A percentile compares a stretch with the other conserved stretches of the same genome.
Evolutionary conservation across 176 grass and related monocot species (phyloP).

Genomic region (Aegilops longissima): DNA sequence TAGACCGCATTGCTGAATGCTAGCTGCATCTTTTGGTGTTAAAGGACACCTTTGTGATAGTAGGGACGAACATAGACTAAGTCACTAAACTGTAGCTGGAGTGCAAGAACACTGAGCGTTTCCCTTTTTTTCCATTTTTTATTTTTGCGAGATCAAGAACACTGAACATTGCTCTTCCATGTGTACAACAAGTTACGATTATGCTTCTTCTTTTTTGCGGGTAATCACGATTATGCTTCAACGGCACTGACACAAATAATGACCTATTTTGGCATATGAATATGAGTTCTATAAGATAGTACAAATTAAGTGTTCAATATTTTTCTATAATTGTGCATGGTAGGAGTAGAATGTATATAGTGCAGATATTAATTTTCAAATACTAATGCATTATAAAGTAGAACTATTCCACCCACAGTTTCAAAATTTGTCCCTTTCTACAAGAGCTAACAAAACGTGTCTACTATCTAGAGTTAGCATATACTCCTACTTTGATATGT

Average conservation of each 20-base stretch:
- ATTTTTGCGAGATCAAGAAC: background rate
- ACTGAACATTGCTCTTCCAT: background rate
- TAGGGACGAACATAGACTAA: background rate
- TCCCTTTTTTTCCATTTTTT: too few species aligned
- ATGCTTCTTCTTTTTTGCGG: too few species aligned
- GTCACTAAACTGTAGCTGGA: background rate
- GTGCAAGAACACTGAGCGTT: background rate
- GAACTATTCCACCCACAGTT: background rate
- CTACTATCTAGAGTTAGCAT: background rate
- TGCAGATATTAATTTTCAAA: too few species aligned
- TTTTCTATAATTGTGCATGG: background rate
- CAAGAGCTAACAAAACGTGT: background rate
- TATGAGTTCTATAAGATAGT: background rate
- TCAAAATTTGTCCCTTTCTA: background rate
- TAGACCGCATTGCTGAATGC: background rate
- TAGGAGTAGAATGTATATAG: background rate
- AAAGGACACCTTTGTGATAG: background rate
- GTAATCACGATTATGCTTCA: background rate
- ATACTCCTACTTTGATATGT: background rate
- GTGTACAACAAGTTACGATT: background rate
- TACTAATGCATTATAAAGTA: background rate
- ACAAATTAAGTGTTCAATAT: background rate
- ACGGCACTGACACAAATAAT: background rate
- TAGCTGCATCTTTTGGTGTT: constrained; percentile 2
- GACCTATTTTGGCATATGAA: background rate